Evolutionary conservation across 2,329 filamentous ascomycete species (phyloP), one percentile per base, ranked within the genome.

Genomic region (Shiraia sp.): DNA sequence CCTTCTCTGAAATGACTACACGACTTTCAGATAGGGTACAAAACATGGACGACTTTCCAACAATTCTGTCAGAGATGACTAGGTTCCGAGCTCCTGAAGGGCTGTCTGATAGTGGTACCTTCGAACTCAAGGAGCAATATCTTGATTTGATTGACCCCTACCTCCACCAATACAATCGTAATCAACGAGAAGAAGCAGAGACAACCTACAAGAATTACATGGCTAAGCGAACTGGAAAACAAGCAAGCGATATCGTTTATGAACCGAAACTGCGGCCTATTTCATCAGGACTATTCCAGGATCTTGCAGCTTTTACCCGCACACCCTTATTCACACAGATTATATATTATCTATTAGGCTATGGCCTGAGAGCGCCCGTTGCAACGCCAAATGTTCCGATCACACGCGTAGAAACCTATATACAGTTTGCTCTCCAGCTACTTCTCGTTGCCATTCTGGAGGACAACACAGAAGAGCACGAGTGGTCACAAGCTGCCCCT

Each of bases 181-280:
- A 99, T 60, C 92, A 97, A 68, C 83, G 93, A 36, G 93, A 99
- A 63, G 93, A 99, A 67, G 90, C 92, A 0, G 93, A 99, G 69
- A 85, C 82, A 54, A 87, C 90, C 3, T 96, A 93, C 73, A 90
- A 87, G 57, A 86, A 87, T 60, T 87, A 88, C 76, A 84, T 93
- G 75, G 88, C 90, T 9, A 90, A 90, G 72, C 90, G 88, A 71
- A 90, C 86, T 0, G 90, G 91, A 13, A 90, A 91, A 65, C 78
- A 85, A 30, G 74, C 81, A 1, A 83, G 89, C 28, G 90, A 96
- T 39, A 85, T 97, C 45, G 90, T 97, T 2, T 96, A 89, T 64
- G 92, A 97, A 68, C 91, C 95, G 1, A 89, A 85, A 57, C 78
- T 96, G 33, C 83, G 85, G 13, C 80, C 83, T 9, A 90, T 97